Conservation (phyloP, 2,329 filamentous ascomycete genomes). For the Pseudogymnoascus sp. region DNA sequence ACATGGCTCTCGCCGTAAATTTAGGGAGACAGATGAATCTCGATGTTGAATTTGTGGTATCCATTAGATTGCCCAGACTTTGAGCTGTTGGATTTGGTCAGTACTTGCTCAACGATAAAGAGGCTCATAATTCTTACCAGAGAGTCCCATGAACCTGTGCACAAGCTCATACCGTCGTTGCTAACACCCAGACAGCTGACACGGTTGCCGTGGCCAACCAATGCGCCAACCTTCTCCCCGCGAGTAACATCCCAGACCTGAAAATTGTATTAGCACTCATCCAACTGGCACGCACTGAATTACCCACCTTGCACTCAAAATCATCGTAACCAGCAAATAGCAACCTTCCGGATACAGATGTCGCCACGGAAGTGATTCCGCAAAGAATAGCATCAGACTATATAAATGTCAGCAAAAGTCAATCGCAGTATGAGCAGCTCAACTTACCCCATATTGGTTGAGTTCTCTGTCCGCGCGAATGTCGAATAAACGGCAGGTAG, state of each 20-base stretch:
- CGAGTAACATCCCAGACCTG: slow-evolving; percentile 97
- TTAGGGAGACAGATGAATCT: slow-evolving; percentile 17
- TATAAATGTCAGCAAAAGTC: slow-evolving; percentile 12
- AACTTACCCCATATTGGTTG: slow-evolving; percentile 60
- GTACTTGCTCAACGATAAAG: slow-evolving; percentile 15
- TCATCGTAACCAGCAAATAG: slow-evolving; percentile 97
- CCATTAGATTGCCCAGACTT: slow-evolving; percentile 64
- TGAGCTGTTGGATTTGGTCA: slow-evolving; percentile 52
- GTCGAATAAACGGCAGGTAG: slow-evolving; percentile 93
- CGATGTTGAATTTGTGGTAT: slow-evolving; percentile 5
- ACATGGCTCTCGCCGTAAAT: background rate
- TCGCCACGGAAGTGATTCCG: slow-evolving; percentile 95
- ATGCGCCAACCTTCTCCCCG: slow-evolving; percentile 91
- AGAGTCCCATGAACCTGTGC: slow-evolving; percentile 99
- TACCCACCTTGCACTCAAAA: slow-evolving; percentile 94
- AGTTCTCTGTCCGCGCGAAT: slow-evolving; percentile 85
- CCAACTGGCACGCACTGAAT: background rate
- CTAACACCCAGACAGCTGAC: slow-evolving; percentile 98
- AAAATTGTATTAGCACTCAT: slow-evolving; percentile 14
- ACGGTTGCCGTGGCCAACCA: slow-evolving; percentile 96
- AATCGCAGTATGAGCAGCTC: background rate
- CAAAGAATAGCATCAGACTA: slow-evolving; percentile 96
- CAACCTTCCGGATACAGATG: slow-evolving; percentile 90
- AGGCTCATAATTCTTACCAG: slow-evolving; percentile 58
- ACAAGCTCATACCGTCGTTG: slow-evolving; percentile 98